Percentiles rank a stretch among this genome's conserved stretches.
phyloP scores from a whole-genome alignment of 805 yeast genomes.

The Brettanomyces bruxellensis region DNA sequence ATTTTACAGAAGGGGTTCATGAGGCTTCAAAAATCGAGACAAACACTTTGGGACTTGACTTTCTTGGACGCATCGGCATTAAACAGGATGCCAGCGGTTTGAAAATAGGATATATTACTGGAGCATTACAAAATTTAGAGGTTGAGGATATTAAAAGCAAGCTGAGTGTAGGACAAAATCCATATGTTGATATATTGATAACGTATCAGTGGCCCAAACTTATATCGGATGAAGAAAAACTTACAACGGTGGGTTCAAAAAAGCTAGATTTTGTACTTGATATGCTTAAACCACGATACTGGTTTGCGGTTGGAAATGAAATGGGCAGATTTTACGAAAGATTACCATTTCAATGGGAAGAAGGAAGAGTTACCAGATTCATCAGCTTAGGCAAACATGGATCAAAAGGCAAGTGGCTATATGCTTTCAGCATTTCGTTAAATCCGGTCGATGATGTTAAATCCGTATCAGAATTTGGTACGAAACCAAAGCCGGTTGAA shows the following conservation, averaged over 20 bases:
- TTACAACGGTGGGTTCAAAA: constrained; percentile 35
- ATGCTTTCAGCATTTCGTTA: constrained; percentile 49
- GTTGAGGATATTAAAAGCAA: constrained; percentile 6
- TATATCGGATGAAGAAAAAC: constrained; percentile 35
- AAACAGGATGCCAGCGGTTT: constrained; percentile 35
- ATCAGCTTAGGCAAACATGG: constrained; percentile 57
- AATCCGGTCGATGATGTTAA: constrained; percentile 1
- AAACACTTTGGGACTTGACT: constrained; percentile 18
- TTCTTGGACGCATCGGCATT: constrained; percentile 28
- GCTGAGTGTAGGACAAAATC: constrained; percentile 8
- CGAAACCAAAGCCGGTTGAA: background rate
- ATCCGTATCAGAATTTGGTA: constrained; percentile 12
- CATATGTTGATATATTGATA: constrained; percentile 44
- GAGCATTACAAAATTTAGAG: constrained; percentile 22
- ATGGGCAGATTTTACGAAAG: constrained; percentile 43
- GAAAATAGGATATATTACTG: constrained; percentile 37
- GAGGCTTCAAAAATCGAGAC: background rate
- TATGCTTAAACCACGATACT: constrained; percentile 50
- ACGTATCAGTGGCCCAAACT: constrained; percentile 53
- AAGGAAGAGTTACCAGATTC: constrained; percentile 44
- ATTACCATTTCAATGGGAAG: constrained; percentile 49
- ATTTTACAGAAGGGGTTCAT: background rate
- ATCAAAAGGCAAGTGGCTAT: constrained; percentile 52
- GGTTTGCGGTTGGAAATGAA: constrained; percentile 49
- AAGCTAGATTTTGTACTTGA: constrained; percentile 39